phyloP scores from a whole-genome alignment of 108 stramenopile species.

The Craspedostauros australis region DNA sequence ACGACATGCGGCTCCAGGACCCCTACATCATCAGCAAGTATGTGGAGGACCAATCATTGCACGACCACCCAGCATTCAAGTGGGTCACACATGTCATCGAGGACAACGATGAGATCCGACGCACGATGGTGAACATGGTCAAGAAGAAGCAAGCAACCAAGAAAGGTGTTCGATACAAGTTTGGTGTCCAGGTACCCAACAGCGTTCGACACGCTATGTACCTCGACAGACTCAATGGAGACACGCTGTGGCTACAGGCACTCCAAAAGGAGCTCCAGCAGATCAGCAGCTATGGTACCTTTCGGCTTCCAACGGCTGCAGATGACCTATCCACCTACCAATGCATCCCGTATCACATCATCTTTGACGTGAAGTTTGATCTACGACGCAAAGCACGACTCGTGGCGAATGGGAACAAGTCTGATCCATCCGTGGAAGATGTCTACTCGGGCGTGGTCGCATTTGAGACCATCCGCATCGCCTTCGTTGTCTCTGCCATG shows the following conservation, averaged over 20 bases:
- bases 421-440: constrained; percentile 9
- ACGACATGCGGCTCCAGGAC: no score
- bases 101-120: no score
- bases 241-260: constrained; percentile 24
- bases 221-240: constrained; percentile 14
- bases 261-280: constrained; percentile 8
- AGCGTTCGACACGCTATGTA: constrained; percentile 8
- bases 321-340: no score
- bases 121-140: no score
- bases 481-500: constrained; percentile 27
- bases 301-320: neutral
- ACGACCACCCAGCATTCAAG: no score
- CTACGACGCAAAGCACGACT: constrained; percentile 8
- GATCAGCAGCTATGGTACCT: constrained; percentile 4
- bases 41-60: no score
- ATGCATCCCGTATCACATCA: constrained; percentile 7
- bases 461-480: constrained; percentile 24
- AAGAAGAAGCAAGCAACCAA: no score
- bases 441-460: constrained; percentile 16
- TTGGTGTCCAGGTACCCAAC: constrained; percentile 19
- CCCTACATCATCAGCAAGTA: no score
- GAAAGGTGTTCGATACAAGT: no score
- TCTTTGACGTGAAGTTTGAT: constrained; percentile 27
- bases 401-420: constrained; percentile 18
- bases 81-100: no score